A percentile compares a stretch with the other conserved stretches of the same genome.
Conservation (phyloP, 768 basidiomycete genomes). For the Rhodotorula babjevae region DNA sequence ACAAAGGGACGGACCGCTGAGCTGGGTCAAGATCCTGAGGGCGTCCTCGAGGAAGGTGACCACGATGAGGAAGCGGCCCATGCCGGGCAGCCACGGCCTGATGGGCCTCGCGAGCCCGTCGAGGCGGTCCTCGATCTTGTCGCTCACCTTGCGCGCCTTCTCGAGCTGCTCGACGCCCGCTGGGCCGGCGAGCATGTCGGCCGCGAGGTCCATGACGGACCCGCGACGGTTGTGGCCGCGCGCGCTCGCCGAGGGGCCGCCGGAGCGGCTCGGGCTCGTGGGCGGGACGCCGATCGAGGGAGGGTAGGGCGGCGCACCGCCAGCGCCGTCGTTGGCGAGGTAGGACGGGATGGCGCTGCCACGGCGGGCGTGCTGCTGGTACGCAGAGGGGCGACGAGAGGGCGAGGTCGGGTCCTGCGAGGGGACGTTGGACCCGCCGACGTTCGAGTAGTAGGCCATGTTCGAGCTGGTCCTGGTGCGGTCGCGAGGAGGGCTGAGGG, state of each 20-base stretch:
- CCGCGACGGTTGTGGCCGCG: constrained; percentile 15
- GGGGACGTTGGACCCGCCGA: background rate
- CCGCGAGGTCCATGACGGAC: constrained; percentile 32
- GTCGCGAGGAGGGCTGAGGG: background rate
- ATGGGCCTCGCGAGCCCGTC: constrained; percentile 90
- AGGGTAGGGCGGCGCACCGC: background rate
- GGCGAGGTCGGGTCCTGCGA: background rate
- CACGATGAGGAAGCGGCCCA: constrained; percentile 94
- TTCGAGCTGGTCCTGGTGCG: too few relatives aligned
- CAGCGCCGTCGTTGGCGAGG: background rate
- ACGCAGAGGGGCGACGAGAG: constrained; percentile 6
- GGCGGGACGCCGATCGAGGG: background rate
- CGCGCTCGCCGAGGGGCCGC: background rate
- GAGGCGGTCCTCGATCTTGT: constrained; percentile 72
- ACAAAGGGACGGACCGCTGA: constrained; percentile 22
- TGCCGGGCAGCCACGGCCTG: constrained; percentile 85
- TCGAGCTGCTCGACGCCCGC: constrained; percentile 32
- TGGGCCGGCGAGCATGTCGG: constrained; percentile 33
- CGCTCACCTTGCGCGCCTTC: constrained; percentile 45
- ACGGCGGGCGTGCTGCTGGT: constrained; percentile 9
- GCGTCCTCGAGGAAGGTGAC: constrained; percentile 98
- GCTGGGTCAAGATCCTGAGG: constrained; percentile 68
- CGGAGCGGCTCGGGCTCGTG: background rate
- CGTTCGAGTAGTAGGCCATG: background rate
- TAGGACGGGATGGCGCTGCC: constrained; percentile 3